Evolutionary conservation across 768 basidiomycete genomes (phyloP), one percentile per base, ranked within the genome.

Genomic region (Tylopilus vinaceipallidus): DNA sequence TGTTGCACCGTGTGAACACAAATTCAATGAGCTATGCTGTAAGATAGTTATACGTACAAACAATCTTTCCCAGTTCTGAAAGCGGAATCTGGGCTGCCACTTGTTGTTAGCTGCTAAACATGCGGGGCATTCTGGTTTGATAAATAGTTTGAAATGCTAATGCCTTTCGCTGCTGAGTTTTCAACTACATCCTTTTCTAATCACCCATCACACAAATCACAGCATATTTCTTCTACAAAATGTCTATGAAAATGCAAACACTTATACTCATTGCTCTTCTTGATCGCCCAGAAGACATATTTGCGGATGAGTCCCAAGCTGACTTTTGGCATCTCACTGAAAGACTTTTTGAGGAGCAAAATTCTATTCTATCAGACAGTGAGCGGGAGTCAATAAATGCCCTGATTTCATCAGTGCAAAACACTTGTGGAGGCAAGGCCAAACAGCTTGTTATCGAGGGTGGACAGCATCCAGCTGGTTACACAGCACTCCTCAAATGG

Each of bases 241-340:
- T 52, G 50, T 4, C 50, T 1, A 52, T 52, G 45, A 52, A 41
- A 11, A 52, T 52, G 33, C 50, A 41, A 12, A 46, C 45, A 0
- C 40, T 46, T 1, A 32, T 52, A 20, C 45, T 52, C 3, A 41
- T 52, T 9, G 40, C 44, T 2, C 45, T 52, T 13, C 13, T 51
- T 1, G 50, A 51, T 45, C 38, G 19, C 2, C 14, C 50, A 1
- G 38, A 45, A 5, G 45, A 52, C 6, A 46, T 52, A 13, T 51
- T 46, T 11, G 39, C 44, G 9, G 39, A 51, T 13, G 50, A 51
- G 6, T 34, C 39, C 6, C 44, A 51, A 29, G 2, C 5, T 0
- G 45, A 35, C 0, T 46, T 46, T 6, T 46, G 45, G 45, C 44
- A 51, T 6, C 38, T 51, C 8, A 42, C 44, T 1, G 44, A 41